Conservation (phyloP, 306 rosid species). For the Hippophae tibetana region DNA sequence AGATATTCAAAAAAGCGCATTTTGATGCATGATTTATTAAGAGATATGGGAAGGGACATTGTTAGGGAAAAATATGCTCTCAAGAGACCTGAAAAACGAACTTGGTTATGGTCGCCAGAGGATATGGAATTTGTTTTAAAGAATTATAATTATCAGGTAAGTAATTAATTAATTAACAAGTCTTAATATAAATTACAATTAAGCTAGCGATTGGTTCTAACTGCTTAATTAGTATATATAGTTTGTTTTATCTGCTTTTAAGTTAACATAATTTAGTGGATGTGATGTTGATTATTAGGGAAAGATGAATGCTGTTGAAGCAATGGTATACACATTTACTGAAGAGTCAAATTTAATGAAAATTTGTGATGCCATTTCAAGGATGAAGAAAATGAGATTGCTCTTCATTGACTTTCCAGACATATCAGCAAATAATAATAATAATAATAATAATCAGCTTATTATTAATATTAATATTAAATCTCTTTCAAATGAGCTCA, state of each 20-base stretch:
- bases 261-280: no score
- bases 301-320: neutral
- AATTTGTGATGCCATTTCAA: neutral
- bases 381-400: neutral
- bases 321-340: neutral
- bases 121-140: slow-evolving; percentile 27
- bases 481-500: neutral
- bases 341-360: neutral
- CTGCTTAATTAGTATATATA: no score
- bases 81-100: slow-evolving; percentile 25
- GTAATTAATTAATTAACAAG: neutral
- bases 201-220: no score
- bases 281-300: neutral
- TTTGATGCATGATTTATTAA: slow-evolving; percentile 39
- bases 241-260: neutral
- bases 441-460: neutral
- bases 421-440: no score
- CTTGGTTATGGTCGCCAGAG: slow-evolving; percentile 31
- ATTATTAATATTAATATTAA: neutral
- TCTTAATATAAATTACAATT: neutral
- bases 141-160: slow-evolving; percentile 7
- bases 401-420: neutral
- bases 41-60: slow-evolving; percentile 37
- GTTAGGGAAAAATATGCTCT: slow-evolving; percentile 28
- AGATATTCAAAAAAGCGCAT: neutral